Conservation (phyloP, 2,329 filamentous ascomycete species). For the Claviceps digitariae region DNA sequence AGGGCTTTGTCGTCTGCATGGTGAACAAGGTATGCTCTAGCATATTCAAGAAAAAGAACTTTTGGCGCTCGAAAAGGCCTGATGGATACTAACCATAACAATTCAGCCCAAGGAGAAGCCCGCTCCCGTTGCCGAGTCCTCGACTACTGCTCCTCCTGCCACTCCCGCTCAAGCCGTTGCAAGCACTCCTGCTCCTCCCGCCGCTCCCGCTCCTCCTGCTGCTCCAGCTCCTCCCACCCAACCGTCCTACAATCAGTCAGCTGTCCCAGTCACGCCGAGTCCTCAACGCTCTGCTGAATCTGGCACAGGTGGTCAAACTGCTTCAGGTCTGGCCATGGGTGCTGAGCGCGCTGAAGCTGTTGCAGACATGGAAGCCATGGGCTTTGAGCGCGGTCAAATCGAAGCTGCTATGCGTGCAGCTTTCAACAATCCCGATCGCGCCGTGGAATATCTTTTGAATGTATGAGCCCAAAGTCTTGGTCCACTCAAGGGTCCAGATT, state of each 20-base stretch:
- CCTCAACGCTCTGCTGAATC: slow-evolving; percentile 31
- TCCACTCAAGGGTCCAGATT: too few species aligned
- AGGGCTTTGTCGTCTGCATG: slow-evolving; percentile 98
- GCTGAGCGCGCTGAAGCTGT: slow-evolving; percentile 70
- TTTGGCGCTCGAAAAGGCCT: background rate
- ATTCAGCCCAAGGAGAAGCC: slow-evolving; percentile 51
- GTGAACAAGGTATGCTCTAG: slow-evolving; percentile 65
- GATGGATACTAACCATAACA: background rate
- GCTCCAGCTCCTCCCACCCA: slow-evolving; percentile 30
- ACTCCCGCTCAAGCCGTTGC: slow-evolving; percentile 42
- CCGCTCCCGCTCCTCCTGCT: slow-evolving; percentile 33
- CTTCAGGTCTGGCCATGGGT: slow-evolving; percentile 77
- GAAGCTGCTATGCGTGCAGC: slow-evolving; percentile 91
- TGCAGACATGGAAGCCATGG: slow-evolving; percentile 93
- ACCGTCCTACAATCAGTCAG: slow-evolving; percentile 31
- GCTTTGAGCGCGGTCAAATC: slow-evolving; percentile 77
- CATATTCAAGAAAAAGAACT: background rate
- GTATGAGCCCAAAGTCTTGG: slow-evolving; percentile 36
- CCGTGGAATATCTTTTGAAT: slow-evolving; percentile 86
- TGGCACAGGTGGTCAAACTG: slow-evolving; percentile 30
- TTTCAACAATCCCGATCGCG: slow-evolving; percentile 92
- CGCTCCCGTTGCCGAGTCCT: slow-evolving; percentile 35
- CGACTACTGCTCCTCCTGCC: slow-evolving; percentile 42
- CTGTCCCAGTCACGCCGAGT: slow-evolving; percentile 38
- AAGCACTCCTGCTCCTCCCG: slow-evolving; percentile 49